Evolutionary conservation across 2,329 filamentous ascomycete species (phyloP), one percentile per base, ranked within the genome.

Genomic region (Botrytis deweyae): DNA sequence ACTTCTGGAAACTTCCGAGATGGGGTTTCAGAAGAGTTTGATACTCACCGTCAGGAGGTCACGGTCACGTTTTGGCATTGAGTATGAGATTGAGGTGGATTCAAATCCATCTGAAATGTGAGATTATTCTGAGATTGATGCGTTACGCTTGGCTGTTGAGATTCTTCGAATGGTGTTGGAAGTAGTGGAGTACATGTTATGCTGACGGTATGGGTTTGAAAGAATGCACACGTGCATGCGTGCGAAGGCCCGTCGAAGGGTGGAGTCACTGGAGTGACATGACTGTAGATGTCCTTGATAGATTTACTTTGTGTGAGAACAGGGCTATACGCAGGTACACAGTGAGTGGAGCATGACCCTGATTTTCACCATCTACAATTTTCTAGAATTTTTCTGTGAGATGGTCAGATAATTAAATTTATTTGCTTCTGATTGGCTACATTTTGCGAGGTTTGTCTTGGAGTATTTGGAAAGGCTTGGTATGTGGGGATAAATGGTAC

Each of bases 241-340:
- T 25, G 29, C 25, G 33, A 25, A 67, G 25, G 62, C n/a, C 40
- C 40, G 61, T 40, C 38, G n/a, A 46, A 66, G 64, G 65, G 46
- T 52, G 33, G 46, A 67, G 65, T 67, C 46, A 64, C 62, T 52
- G 33, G 46, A 67, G 65, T 67, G 65, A 64, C 62, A 40, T 64
- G 62, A 64, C 61, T 40, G 33, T 6, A n/a, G 38, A 38, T 40
- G 61, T 40, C 38, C 61, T 64, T n/a, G 49, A 58, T 40, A 42
- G 66, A 58, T 68, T n/a, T 38, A 33, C 29, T 49, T 58, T 55
- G 49, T 38, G 14, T 55, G 25, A 58, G 52, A 58, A 58, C 46
- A 68, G 65, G 65, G 46, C 33, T 46, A 55, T 29, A 68, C 46
- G 65, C 65, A 68, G 65, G 65, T 68, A 68, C 65, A 67, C 44